phyloP scores from a whole-genome alignment of 495 filamentous ascomycete species.

The Trichoderma virens region DNA sequence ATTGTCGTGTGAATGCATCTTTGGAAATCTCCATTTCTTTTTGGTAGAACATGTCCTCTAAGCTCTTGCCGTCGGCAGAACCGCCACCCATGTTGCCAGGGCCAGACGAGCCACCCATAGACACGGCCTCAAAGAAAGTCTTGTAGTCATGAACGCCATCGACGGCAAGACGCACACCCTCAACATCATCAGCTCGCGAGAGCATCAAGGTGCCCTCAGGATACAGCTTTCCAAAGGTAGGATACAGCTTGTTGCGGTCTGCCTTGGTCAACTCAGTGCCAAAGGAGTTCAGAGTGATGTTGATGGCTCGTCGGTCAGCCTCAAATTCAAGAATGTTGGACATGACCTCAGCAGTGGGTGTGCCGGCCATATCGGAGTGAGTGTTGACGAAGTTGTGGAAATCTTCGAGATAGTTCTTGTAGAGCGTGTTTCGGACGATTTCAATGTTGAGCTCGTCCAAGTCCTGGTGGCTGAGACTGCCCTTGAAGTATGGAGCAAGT shows the following conservation, averaged over 20 bases:
- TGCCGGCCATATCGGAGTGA: slow-evolving; percentile 74
- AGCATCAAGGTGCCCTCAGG: slow-evolving; percentile 94
- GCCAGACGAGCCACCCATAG: slow-evolving; percentile 63
- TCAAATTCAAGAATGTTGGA: slow-evolving; percentile 91
- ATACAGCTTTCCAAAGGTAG: slow-evolving; percentile 79
- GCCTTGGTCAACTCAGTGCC: slow-evolving; percentile 92
- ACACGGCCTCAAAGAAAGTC: slow-evolving; percentile 86
- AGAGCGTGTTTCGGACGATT: slow-evolving; percentile 96
- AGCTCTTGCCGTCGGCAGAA: slow-evolving; percentile 72
- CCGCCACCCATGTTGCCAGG: slow-evolving; percentile 75
- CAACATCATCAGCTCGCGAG: slow-evolving; percentile 88
- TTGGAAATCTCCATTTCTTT: slow-evolving; percentile 99
- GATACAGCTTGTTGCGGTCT: slow-evolving; percentile 94
- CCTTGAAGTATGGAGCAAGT: slow-evolving; percentile 93
- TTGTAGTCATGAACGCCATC: slow-evolving; percentile 91
- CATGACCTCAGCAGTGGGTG: slow-evolving; percentile 91
- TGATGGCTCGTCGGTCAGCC: slow-evolving; percentile 92
- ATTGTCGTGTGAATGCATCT: slow-evolving; percentile 89
- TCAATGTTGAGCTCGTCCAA: slow-evolving; percentile 99
- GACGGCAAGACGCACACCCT: slow-evolving; percentile 85
- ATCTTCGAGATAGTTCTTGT: slow-evolving; percentile 99
- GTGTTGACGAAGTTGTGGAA: slow-evolving; percentile 89
- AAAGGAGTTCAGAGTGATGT: slow-evolving; percentile 98
- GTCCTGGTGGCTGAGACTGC: slow-evolving; percentile 87
- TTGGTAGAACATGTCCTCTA: slow-evolving; percentile 98